Conservation (phyloP, 148 eudicot genomes). For the Euryodendron excelsum region DNA sequence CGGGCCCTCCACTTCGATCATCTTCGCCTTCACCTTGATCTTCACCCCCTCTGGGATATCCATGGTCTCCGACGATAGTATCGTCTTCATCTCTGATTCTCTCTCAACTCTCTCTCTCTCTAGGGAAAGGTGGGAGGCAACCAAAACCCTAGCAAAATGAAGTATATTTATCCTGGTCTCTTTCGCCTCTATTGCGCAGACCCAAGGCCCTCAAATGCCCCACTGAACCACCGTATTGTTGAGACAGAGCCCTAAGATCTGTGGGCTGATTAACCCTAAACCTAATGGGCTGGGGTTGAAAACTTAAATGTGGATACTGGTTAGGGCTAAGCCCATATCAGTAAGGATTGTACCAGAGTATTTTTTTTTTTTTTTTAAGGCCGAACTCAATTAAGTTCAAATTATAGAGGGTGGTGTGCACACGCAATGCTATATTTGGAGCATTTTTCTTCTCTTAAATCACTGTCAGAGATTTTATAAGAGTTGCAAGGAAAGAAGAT, state of each 20-base stretch:
- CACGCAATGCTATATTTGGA: no score
- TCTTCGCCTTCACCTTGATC: slow-evolving; percentile 52
- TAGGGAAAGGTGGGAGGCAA: not conserved
- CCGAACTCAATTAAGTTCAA: no score
- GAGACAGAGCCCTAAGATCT: not conserved
- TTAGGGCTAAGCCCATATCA: not conserved
- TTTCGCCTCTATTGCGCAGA: not conserved
- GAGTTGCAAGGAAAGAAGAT: no score
- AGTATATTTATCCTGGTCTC: not conserved
- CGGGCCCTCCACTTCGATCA: slow-evolving; percentile 54
- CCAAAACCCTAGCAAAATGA: slow-evolving; percentile 5
- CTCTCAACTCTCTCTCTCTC: slow-evolving; percentile 11
- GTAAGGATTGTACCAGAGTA: not conserved
- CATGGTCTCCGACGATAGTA: slow-evolving; percentile 54
- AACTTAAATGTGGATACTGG: not conserved
- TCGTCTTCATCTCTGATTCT: slow-evolving; percentile 49
- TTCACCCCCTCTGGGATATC: slow-evolving; percentile 62
- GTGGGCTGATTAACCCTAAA: no score
- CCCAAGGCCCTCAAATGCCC: not conserved
- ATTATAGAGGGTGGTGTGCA: no score
- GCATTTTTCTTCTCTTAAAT: no score
- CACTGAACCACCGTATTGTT: no score
- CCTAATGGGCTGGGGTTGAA: not conserved
- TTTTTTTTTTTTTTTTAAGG: no score
- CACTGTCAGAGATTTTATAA: no score